Conservation (phyloP, 1,284 basidiomycete species). For the Puccinia triticina region DNA sequence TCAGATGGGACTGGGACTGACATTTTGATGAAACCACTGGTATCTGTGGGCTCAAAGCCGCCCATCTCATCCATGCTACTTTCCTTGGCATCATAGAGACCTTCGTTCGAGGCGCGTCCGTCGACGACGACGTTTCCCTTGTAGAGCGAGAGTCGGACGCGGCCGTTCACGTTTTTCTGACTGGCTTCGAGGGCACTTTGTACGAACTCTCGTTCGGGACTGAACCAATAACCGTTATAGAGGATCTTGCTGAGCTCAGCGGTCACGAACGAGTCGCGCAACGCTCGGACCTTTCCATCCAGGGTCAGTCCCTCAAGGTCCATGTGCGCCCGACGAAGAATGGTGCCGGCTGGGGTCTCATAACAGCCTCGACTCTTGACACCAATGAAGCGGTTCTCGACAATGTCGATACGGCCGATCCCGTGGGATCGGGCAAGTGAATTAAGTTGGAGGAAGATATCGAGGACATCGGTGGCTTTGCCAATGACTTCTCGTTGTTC, state of each 20-base stretch:
- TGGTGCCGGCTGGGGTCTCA: slow-evolving; percentile 89
- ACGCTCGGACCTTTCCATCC: slow-evolving; percentile 91
- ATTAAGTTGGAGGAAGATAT: slow-evolving; percentile 92
- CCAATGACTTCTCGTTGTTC: slow-evolving; percentile 63
- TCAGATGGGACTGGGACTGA: background rate
- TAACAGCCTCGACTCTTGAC: slow-evolving; percentile 99
- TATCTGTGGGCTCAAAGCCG: slow-evolving; percentile 91
- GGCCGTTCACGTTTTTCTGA: slow-evolving; percentile 94
- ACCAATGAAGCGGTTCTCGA: slow-evolving; percentile 99
- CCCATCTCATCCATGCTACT: slow-evolving; percentile 99
- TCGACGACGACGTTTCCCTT: slow-evolving; percentile 96
- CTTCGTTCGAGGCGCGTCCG: slow-evolving; percentile 87
- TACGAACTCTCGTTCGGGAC: slow-evolving; percentile 94
- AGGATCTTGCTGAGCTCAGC: slow-evolving; percentile 85
- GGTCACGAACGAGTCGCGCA: slow-evolving; percentile 93
- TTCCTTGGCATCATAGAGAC: slow-evolving; percentile 91
- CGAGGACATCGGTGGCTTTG: slow-evolving; percentile 81
- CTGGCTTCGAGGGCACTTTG: slow-evolving; percentile 84
- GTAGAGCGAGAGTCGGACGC: slow-evolving; percentile 86
- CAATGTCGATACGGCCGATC: slow-evolving; percentile 98
- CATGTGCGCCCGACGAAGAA: slow-evolving; percentile 91
- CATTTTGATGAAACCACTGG: slow-evolving; percentile 60
- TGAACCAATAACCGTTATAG: slow-evolving; percentile 89
- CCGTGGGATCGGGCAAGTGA: slow-evolving; percentile 90
- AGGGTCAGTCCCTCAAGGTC: slow-evolving; percentile 96